Percentiles rank a stretch among this genome's conserved stretches.
Evolutionary conservation across 805 yeast species (phyloP).

Genomic region (Pichia kluyveri): DNA sequence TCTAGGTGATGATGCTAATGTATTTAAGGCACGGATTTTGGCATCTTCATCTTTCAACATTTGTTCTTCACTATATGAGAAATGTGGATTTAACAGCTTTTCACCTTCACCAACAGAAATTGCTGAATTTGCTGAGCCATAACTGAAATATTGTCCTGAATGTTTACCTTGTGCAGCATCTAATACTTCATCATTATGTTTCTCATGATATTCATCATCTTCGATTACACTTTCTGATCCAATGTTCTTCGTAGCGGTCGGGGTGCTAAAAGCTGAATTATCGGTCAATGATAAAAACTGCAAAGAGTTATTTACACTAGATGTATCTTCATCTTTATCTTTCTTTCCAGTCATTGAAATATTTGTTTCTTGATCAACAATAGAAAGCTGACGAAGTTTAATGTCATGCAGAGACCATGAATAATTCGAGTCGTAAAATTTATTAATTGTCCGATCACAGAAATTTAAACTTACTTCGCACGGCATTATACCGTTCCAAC

Average conservation of each 20-base stretch:
- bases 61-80: constrained; percentile 56
- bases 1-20: constrained; percentile 27
- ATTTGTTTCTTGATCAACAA: background rate
- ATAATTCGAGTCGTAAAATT: too few relatives aligned
- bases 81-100: constrained; percentile 35
- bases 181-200: background rate
- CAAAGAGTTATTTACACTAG: background rate
- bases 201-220: background rate
- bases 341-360: background rate
- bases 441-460: too few relatives aligned
- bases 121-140: background rate
- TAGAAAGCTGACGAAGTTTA: too few relatives aligned
- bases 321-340: background rate
- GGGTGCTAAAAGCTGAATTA: background rate
- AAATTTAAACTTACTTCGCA: too few relatives aligned
- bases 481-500: too few relatives aligned
- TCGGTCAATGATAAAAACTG: constrained; percentile 2
- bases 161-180: background rate
- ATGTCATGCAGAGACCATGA: too few relatives aligned
- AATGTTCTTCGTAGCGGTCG: background rate
- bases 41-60: constrained; percentile 59
- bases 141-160: background rate
- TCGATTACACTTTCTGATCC: background rate
- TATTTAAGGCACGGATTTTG: constrained; percentile 50
- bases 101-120: background rate